Base-by-base conservation (phyloP, 1,284 basidiomycete species). In the Trichosporon coremiiforme region DNA sequence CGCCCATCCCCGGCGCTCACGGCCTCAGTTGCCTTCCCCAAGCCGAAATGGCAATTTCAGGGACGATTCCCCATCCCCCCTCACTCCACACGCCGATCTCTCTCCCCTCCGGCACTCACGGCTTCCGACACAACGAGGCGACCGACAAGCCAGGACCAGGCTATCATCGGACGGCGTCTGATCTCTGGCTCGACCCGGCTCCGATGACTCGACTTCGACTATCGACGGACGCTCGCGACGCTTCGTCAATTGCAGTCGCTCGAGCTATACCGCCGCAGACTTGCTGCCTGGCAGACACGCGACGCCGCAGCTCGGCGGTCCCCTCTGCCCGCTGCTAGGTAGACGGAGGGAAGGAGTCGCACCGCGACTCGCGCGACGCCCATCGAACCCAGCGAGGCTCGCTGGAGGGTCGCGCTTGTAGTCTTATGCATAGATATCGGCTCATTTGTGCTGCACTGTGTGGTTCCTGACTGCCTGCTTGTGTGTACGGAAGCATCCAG, bases 121-220 rank as follows among this genome's bases (percentile, higher is more conserved):
- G n/a, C n/a, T n/a, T n/a, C n/a, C n/a, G n/a, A n/a, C n/a, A n/a
- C n/a, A n/a, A 45, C 41, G 1, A 53, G 20, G 50, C n/a, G 8
- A 15, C 29, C 53, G 53, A 29, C 53, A 55, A 29, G 53, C 5
- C 53, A n/a, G 25, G 53, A 9, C 53, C 53, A 55, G 53, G 29
- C 22, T 55, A 29, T 15, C 53, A 55, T 55, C 53, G 53, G 53
- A 55, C 53, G 53, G 53, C 53, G 29, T 55, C 53, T 55, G 53
- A 25, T 45, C 15, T 29, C 53, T 29, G 53, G 53, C 53, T 55
- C 53, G 53, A 31, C 53, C 17, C 20, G 20, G 10, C 25, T 25
- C 50, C n/a, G 50, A 20, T 20, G 22, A 20, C 20, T 50, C 50
- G 20, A 22, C n/a, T 17, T 22, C 50, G 50, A 53, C n/a, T 20